phyloP scores from a whole-genome alignment of 441 rosid species.

The Codiaeum variegatum region DNA sequence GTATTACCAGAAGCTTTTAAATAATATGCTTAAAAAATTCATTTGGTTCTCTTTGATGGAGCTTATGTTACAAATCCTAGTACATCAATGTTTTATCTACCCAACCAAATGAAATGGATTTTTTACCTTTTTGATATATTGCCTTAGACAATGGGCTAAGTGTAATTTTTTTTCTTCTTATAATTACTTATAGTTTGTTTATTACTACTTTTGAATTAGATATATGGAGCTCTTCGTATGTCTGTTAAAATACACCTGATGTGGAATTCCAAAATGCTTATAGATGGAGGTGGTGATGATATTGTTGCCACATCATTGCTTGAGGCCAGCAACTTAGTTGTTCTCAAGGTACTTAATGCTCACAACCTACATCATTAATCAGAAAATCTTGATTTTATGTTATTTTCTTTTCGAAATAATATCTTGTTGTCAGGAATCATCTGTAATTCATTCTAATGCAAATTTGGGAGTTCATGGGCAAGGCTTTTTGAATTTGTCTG shows the following conservation, averaged over 20 bases:
- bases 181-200: neutral
- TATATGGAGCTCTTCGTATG: constrained; percentile 90
- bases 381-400: constrained; percentile 16
- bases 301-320: constrained; percentile 71
- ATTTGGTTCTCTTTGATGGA: neutral
- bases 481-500: constrained; percentile 74
- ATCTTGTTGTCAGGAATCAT: constrained; percentile 55
- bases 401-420: constrained; percentile 8
- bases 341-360: constrained; percentile 63
- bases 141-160: neutral
- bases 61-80: neutral
- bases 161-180: neutral
- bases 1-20: neutral
- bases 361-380: neutral
- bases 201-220: constrained; percentile 37
- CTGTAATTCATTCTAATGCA: constrained; percentile 86
- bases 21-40: neutral
- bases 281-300: constrained; percentile 71
- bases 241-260: constrained; percentile 81
- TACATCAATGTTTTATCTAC: neutral
- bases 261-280: constrained; percentile 88
- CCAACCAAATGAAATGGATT: neutral
- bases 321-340: constrained; percentile 82
- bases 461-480: constrained; percentile 93
- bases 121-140: neutral